Percentiles rank a stretch among this genome's conserved stretches.
Evolutionary conservation across 805 yeast species (phyloP).

Genomic region (Isabelozyma rhagii): DNA sequence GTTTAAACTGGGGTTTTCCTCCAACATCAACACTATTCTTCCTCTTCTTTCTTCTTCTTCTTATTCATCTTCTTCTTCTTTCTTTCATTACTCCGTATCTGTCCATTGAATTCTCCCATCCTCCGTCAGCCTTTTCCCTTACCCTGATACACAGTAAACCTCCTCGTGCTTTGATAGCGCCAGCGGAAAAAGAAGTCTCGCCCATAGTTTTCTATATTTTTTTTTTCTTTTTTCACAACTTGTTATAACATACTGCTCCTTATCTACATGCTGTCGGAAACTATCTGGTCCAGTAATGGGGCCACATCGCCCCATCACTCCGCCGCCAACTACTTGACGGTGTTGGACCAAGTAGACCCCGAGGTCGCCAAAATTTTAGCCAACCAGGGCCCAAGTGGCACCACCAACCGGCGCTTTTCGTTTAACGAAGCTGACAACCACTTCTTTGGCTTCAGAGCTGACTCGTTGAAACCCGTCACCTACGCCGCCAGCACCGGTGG

Average conservation of each 20-base stretch:
- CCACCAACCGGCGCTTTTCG: constrained; percentile 33
- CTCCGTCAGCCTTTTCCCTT: no score
- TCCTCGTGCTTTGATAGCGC: no score
- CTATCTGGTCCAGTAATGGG: constrained; percentile 17
- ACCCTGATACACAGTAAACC: no score
- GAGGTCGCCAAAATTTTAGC: constrained; percentile 33
- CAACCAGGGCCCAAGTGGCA: background rate
- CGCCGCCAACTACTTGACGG: constrained; percentile 25
- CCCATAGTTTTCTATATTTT: no score
- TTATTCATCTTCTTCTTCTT: background rate
- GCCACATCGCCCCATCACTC: constrained; percentile 21
- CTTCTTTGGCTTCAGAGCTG: constrained; percentile 44
- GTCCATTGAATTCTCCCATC: no score
- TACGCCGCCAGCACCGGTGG: constrained; percentile 18
- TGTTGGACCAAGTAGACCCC: constrained; percentile 39
- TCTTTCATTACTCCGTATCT: background rate
- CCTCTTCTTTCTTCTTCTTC: background rate
- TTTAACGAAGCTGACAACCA: constrained; percentile 39
- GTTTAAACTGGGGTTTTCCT: no score
- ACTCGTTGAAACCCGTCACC: constrained; percentile 46
- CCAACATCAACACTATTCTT: background rate
- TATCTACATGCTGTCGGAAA: constrained; percentile 31
- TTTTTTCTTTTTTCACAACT: no score
- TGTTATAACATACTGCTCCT: no score
- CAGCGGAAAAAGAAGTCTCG: no score